A percentile compares a stretch with the other conserved stretches of the same genome.
Evolutionary conservation across 345 rosid species (phyloP).

Genomic region (Euphorbia lathyris): DNA sequence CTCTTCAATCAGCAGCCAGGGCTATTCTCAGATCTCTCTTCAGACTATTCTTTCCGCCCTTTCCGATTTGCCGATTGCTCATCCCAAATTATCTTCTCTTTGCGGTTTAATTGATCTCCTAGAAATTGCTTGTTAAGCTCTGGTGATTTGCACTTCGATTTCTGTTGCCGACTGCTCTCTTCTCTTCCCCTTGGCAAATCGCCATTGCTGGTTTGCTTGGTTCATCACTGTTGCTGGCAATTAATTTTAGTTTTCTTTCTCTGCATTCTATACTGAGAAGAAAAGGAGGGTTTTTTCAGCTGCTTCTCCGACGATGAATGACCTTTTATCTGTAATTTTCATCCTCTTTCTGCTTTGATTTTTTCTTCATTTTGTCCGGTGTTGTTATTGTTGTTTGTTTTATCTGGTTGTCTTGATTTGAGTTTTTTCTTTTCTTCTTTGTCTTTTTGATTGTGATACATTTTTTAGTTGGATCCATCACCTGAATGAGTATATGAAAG

Average conservation of each 20-base stretch:
- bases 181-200: no score
- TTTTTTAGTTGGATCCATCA: no score
- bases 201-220: no score
- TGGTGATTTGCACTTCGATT: no score
- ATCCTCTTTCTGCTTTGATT: not conserved
- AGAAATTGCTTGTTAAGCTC: no score
- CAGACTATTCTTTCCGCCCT: not conserved
- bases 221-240: not conserved
- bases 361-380: conserved; percentile 6
- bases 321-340: conserved; percentile 66
- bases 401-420: conserved; percentile 25
- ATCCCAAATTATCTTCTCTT: no score
- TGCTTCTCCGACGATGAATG: conserved; percentile 57
- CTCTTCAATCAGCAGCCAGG: not conserved
- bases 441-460: no score
- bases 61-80: no score
- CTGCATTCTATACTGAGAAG: not conserved
- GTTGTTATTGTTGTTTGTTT: not conserved
- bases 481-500: no score
- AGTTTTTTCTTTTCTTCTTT: not conserved
- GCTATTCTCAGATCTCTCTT: not conserved
- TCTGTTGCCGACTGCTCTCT: no score
- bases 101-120: no score
- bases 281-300: conserved; percentile 25
- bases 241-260: not conserved